phyloP scores from a whole-genome alignment of 208 protist species.

The Acanthamoeba lenticulata region DNA sequence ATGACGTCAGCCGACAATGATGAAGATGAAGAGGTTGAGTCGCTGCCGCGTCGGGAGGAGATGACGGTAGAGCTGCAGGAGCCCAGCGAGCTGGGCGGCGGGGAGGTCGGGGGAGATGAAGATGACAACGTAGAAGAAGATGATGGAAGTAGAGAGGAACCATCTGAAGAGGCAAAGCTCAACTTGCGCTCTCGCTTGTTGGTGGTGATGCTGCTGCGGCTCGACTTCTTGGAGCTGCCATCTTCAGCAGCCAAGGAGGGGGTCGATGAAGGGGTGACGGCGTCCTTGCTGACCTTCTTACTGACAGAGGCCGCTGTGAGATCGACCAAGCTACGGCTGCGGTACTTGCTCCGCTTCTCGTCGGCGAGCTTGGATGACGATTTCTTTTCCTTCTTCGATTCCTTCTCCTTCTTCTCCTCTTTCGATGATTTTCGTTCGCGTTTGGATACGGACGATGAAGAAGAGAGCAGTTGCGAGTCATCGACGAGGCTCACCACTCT shows the following conservation, averaged over 20 bases:
- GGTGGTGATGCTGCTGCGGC: not conserved
- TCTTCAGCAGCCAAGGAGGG: not conserved
- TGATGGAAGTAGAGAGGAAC: too few relatives aligned
- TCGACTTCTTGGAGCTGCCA: too few relatives aligned
- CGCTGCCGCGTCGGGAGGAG: not conserved
- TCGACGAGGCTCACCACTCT: not conserved
- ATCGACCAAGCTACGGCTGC: not conserved
- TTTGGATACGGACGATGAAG: not conserved
- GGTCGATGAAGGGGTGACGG: not conserved
- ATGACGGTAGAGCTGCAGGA: not conserved
- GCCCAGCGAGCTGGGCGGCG: not conserved
- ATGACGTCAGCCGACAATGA: too few relatives aligned
- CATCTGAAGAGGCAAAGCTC: not conserved
- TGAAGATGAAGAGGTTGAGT: too few relatives aligned
- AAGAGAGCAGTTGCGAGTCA: not conserved
- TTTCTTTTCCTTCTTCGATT: not conserved
- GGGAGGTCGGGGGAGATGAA: not conserved
- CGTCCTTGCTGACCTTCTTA: not conserved
- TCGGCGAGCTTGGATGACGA: not conserved
- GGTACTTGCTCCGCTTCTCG: slow-evolving; percentile 19
- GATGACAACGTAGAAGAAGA: not conserved
- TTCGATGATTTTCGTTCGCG: not conserved
- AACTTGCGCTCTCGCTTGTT: not conserved
- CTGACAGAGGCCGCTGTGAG: not conserved
- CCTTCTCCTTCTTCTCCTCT: not conserved